These are phyloP conservation scores for Leccinum cinnamomeum DNA, from an alignment of 1,284 basidiomycete species.

Conservation along the genomic window DNA sequence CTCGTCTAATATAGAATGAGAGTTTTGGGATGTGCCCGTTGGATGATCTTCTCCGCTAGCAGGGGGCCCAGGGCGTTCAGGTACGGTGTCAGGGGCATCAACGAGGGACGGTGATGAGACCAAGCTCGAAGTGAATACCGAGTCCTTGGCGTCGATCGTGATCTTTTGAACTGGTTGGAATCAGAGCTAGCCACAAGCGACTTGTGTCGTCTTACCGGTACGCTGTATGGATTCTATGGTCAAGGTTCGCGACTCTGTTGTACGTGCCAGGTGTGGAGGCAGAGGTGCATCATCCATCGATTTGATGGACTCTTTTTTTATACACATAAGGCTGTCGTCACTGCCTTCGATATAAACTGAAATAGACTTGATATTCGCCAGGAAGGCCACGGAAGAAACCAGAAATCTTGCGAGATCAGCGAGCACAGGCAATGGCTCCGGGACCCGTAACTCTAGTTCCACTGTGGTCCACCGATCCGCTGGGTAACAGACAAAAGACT, in stretches of 20 bases:
- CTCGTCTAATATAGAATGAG: background rate
- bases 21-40: background rate
- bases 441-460: conserved; percentile 51
- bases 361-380: conserved; percentile 74
- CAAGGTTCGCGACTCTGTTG: background rate
- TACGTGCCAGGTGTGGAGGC: background rate
- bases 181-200: conserved; percentile 2
- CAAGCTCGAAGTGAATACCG: conserved; percentile 5
- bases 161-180: conserved; percentile 15
- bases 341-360: conserved; percentile 77
- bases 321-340: conserved; percentile 66
- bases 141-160: conserved; percentile 13
- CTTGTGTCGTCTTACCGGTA: background rate
- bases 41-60: background rate
- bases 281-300: background rate
- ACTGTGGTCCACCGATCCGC: conserved; percentile 39
- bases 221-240: conserved; percentile 13
- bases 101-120: background rate
- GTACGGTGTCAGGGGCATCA: background rate
- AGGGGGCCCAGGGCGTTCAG: background rate
- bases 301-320: conserved; percentile 53
- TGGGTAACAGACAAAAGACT: conserved; percentile 56
- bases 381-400: conserved; percentile 90
- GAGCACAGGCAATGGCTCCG: conserved; percentile 56
- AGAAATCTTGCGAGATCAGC: conserved; percentile 84